phyloP scores from a whole-genome alignment of 2,329 filamentous ascomycete genomes.

The Pyrenophora tritici-repentis region DNA sequence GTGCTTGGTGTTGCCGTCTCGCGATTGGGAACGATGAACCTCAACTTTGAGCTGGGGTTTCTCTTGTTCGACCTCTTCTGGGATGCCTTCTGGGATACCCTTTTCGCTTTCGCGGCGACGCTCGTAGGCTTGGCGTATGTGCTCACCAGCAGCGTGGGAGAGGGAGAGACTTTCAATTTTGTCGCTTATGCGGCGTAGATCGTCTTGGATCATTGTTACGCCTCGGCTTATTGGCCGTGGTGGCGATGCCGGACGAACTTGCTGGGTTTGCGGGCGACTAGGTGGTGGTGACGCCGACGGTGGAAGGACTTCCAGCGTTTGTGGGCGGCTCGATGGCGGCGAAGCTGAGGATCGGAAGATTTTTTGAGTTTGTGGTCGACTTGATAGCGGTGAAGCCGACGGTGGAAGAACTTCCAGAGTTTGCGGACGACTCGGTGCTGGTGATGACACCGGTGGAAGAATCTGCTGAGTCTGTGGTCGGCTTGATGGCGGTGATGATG shows the following conservation, averaged over 20 bases:
- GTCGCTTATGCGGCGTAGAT: slow-evolving; percentile 38
- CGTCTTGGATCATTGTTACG: slow-evolving; percentile 30
- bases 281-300: background rate
- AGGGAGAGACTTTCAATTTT: slow-evolving; percentile 40
- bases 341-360: too few species aligned
- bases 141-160: slow-evolving; percentile 10
- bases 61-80: slow-evolving; percentile 25
- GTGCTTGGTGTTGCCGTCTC: background rate
- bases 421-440: too few species aligned
- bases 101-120: slow-evolving; percentile 37
- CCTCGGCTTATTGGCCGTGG: slow-evolving; percentile 23
- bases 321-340: too few species aligned
- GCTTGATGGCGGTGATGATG: slow-evolving; percentile 10
- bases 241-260: slow-evolving; percentile 11
- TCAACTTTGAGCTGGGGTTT: slow-evolving; percentile 19
- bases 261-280: slow-evolving; percentile 10
- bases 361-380: too few species aligned
- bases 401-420: slow-evolving; percentile 6
- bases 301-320: slow-evolving; percentile 4
- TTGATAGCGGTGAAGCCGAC: too few species aligned
- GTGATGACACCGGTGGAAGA: too few species aligned
- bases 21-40: slow-evolving; percentile 1
- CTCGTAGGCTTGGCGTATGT: slow-evolving; percentile 23
- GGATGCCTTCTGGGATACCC: slow-evolving; percentile 15
- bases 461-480: too few species aligned